Evolutionary conservation across 768 basidiomycete species (phyloP).

Genomic region (Crucibulum laeve): DNA sequence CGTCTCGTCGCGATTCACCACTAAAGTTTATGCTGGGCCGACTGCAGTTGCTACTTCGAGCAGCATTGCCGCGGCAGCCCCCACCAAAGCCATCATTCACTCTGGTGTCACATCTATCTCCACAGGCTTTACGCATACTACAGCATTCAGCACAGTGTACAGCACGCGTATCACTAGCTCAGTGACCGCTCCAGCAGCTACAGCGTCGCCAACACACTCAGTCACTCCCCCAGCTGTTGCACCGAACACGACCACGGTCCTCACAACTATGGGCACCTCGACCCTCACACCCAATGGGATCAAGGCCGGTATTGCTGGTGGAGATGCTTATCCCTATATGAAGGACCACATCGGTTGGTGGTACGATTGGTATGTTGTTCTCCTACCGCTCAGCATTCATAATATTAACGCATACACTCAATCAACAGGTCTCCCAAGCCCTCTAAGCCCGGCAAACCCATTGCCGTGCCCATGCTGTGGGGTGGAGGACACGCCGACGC

Average conservation of each 20-base stretch:
- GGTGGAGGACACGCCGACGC: constrained; percentile 34
- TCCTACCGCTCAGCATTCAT: neutral
- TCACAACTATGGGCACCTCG: constrained; percentile 8
- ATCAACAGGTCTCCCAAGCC: constrained; percentile 33
- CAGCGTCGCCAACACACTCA: constrained; percentile 1
- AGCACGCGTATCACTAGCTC: too few species aligned
- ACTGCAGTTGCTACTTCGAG: too few species aligned
- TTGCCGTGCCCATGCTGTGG: constrained; percentile 46
- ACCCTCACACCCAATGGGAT: constrained; percentile 35
- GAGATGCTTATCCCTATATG: constrained; percentile 34
- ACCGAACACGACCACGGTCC: constrained; percentile 4
- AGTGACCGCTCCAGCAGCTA: neutral
- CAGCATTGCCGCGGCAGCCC: too few species aligned
- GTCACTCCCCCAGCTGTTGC: constrained; percentile 5
- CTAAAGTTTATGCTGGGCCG: too few species aligned
- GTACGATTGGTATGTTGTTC: constrained; percentile 37
- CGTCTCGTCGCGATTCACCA: neutral
- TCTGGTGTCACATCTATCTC: too few species aligned
- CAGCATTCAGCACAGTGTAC: too few species aligned
- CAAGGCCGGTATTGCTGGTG: constrained; percentile 44
- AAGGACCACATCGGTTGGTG: constrained; percentile 43
- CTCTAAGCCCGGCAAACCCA: constrained; percentile 30
- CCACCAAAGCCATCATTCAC: too few species aligned
- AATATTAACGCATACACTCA: neutral
- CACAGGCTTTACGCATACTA: too few species aligned